These are phyloP conservation scores for Mrakia hoshinonis DNA, from an alignment of 768 basidiomycete genomes.

Conservation along the genomic window DNA sequence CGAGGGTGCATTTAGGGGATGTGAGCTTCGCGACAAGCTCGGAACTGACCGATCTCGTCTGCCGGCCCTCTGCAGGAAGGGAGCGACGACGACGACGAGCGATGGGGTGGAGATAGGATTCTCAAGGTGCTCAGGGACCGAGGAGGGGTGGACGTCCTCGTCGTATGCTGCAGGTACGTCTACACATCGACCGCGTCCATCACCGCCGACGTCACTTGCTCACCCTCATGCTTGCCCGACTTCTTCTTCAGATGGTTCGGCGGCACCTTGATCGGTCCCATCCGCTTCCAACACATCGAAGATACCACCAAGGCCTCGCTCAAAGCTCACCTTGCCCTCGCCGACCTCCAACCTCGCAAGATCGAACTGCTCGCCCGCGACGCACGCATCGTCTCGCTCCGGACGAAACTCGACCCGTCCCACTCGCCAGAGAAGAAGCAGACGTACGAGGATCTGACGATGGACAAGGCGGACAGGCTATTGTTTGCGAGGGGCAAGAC, in stretches of 20 bases:
- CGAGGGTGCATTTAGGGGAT: background rate
- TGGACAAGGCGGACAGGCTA: conserved; percentile 14
- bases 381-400: conserved; percentile 7
- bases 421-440: background rate
- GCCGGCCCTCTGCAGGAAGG: conserved; percentile 38
- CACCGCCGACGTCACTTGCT: background rate
- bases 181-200: background rate
- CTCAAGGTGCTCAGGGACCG: conserved; percentile 61
- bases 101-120: conserved; percentile 57
- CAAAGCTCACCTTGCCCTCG: conserved; percentile 15
- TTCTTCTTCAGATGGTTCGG: conserved; percentile 25
- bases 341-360: conserved; percentile 23
- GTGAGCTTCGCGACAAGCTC: too few species aligned
- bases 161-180: conserved; percentile 25
- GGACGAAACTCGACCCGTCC: background rate
- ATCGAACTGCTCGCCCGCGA: conserved; percentile 26
- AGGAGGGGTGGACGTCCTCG: conserved; percentile 42
- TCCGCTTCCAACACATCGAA: conserved; percentile 28
- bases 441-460: background rate
- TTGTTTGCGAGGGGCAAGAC: conserved; percentile 20
- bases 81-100: conserved; percentile 68
- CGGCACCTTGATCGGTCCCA: conserved; percentile 25
- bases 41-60: background rate
- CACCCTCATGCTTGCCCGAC: background rate
- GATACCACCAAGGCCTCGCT: conserved; percentile 2